Evolutionary conservation across 371 early-diverging fungal genomes (phyloP).

Genomic region (Apophysomyces elegans): DNA sequence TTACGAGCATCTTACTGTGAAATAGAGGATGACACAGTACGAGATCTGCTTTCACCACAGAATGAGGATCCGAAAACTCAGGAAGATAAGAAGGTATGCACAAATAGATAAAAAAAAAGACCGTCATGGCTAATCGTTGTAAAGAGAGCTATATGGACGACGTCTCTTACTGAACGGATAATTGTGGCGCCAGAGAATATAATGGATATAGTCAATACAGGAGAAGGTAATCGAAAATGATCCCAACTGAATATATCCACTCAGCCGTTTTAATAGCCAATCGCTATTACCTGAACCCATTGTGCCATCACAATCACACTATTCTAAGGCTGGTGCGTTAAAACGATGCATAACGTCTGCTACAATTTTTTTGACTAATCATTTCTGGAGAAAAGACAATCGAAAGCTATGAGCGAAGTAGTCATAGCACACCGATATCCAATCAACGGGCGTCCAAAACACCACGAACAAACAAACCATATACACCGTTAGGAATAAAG

Average conservation of each 20-base stretch:
- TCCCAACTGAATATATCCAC: too few relatives aligned
- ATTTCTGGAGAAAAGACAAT: slow-evolving; percentile 19
- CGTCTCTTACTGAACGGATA: slow-evolving; percentile 86
- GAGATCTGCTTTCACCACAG: slow-evolving; percentile 85
- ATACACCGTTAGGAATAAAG: slow-evolving; percentile 13
- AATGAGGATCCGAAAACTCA: slow-evolving; percentile 81
- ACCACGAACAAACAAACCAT: not conserved
- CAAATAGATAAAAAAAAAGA: not conserved
- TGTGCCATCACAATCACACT: slow-evolving; percentile 89
- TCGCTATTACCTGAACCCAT: slow-evolving; percentile 89
- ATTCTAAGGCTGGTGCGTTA: slow-evolving; percentile 80
- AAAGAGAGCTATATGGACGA: slow-evolving; percentile 86
- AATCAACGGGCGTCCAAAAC: not conserved
- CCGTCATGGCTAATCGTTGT: not conserved
- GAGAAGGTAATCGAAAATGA: slow-evolving; percentile 64
- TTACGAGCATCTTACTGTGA: slow-evolving; percentile 94
- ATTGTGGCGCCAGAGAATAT: slow-evolving; percentile 86
- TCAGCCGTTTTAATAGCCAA: slow-evolving; percentile 47
- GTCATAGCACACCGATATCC: not conserved
- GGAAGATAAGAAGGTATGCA: slow-evolving; percentile 68
- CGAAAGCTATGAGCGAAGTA: slow-evolving; percentile 22
- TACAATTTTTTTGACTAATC: not conserved
- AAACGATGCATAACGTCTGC: not conserved
- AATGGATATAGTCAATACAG: slow-evolving; percentile 73
- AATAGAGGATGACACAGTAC: slow-evolving; percentile 96